These are phyloP conservation scores for Pseudozyma hubeiensis DNA, from an alignment of 1,284 basidiomycete species.

Conservation along the genomic window DNA sequence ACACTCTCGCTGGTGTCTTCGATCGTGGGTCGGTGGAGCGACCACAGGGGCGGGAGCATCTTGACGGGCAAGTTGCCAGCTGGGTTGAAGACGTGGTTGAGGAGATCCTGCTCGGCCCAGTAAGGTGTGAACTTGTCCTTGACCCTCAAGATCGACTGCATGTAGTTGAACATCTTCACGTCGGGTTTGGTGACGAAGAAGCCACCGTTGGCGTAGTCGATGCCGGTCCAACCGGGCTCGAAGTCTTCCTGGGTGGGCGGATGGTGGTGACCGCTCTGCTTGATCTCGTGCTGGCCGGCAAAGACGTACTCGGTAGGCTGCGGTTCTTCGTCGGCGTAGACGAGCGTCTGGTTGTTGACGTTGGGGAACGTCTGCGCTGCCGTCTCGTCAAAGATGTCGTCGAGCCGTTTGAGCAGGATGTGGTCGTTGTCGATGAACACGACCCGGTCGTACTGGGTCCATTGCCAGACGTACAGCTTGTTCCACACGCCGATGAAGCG, in stretches of 20 bases:
- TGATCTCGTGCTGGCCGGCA: neutral
- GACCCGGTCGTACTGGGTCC: constrained; percentile 1
- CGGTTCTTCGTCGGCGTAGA: neutral
- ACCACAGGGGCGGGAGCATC: constrained; percentile 3
- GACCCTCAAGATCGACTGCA: neutral
- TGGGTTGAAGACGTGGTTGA: constrained; percentile 5
- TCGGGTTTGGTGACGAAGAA: constrained; percentile 5
- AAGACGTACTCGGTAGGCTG: constrained; percentile 1
- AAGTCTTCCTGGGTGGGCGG: neutral
- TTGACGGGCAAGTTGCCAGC: constrained; percentile 4
- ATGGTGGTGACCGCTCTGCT: neutral
- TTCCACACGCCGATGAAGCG: neutral
- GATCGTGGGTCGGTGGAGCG: neutral
- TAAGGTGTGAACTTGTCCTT: neutral
- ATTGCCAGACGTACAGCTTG: constrained; percentile 5
- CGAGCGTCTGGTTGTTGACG: neutral
- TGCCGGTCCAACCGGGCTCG: too few relatives aligned
- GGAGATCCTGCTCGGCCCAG: constrained; percentile 4
- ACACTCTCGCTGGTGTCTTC: too few relatives aligned
- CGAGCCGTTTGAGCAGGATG: neutral
- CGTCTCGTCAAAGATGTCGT: neutral
- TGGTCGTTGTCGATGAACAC: neutral
- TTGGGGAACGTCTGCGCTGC: neutral
- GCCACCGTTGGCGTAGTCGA: constrained; percentile 1
- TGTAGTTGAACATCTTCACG: constrained; percentile 1